Percentiles rank a stretch among this genome's conserved stretches.
Evolutionary conservation across 805 yeast species (phyloP).

Genomic region (Spencermartinsiella europaea): DNA sequence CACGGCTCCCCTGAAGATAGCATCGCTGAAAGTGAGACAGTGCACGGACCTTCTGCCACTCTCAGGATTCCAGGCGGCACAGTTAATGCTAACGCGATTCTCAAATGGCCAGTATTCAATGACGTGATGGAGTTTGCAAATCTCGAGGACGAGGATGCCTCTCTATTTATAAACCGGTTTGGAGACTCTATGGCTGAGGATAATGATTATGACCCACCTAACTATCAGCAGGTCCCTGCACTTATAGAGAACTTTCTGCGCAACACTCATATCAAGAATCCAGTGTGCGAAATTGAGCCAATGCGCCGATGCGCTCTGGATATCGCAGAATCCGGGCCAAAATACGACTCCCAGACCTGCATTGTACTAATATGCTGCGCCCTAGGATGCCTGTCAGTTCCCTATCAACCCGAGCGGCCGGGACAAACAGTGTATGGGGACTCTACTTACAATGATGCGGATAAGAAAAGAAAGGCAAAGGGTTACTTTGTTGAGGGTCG

Average conservation of each 20-base stretch:
- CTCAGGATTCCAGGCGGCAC: neutral
- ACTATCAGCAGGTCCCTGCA: constrained; percentile 14
- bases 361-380: constrained; percentile 14
- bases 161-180: neutral
- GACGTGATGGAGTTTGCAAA: neutral
- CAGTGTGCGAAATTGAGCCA: constrained; percentile 16
- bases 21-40: neutral
- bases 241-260: constrained; percentile 10
- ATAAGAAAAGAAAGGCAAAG: constrained; percentile 10
- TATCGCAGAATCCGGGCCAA: constrained; percentile 13
- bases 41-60: neutral
- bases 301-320: constrained; percentile 14
- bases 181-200: neutral
- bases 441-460: constrained; percentile 4
- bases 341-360: constrained; percentile 15
- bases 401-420: constrained; percentile 1
- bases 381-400: constrained; percentile 12
- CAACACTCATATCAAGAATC: constrained; percentile 17
- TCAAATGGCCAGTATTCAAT: neutral
- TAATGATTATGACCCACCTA: constrained; percentile 3
- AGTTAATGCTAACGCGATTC: neutral
- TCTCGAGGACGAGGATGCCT: neutral
- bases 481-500: constrained; percentile 17
- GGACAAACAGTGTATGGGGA: neutral
- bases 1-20: neutral